A percentile compares a stretch with the other conserved stretches of the same genome.
phyloP scores from a whole-genome alignment of 768 basidiomycete species.

The Kwoniella mangroviensis region DNA sequence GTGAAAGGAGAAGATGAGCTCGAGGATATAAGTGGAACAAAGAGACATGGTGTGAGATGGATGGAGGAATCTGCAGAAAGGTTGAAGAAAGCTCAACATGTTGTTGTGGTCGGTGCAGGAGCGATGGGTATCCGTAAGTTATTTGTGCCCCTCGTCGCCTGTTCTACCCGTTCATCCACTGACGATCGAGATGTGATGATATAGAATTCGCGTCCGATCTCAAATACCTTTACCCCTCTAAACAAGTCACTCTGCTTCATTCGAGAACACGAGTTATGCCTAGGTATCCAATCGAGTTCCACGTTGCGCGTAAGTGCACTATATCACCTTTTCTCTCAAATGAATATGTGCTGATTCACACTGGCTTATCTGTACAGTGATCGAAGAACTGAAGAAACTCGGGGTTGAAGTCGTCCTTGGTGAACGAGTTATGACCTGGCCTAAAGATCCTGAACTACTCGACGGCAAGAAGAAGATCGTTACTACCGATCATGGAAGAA shows the following conservation, averaged over 20 bases:
- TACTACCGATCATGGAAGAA: slow-evolving; percentile 48
- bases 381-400: slow-evolving; percentile 42
- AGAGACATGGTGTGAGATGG: slow-evolving; percentile 53
- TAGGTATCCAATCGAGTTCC: slow-evolving; percentile 56
- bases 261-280: slow-evolving; percentile 56
- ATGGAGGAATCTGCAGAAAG: slow-evolving; percentile 51
- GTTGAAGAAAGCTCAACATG: slow-evolving; percentile 48
- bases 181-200: neutral
- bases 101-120: slow-evolving; percentile 60
- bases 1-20: slow-evolving; percentile 12
- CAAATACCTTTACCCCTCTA: slow-evolving; percentile 55
- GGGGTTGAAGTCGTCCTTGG: slow-evolving; percentile 50
- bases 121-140: slow-evolving; percentile 58
- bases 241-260: slow-evolving; percentile 58
- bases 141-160: neutral
- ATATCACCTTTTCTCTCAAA: neutral
- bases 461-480: slow-evolving; percentile 47
- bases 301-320: slow-evolving; percentile 48
- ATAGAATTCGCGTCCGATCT: slow-evolving; percentile 58
- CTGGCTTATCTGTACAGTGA: slow-evolving; percentile 22
- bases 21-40: slow-evolving; percentile 42
- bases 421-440: slow-evolving; percentile 48
- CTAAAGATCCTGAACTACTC: slow-evolving; percentile 34
- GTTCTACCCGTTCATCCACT: neutral
- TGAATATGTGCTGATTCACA: neutral